Percentiles rank a stretch among this genome's conserved stretches.
These are phyloP conservation scores for Tuber borchii DNA, from an alignment of 495 filamentous ascomycete genomes.

Conservation along the genomic window DNA sequence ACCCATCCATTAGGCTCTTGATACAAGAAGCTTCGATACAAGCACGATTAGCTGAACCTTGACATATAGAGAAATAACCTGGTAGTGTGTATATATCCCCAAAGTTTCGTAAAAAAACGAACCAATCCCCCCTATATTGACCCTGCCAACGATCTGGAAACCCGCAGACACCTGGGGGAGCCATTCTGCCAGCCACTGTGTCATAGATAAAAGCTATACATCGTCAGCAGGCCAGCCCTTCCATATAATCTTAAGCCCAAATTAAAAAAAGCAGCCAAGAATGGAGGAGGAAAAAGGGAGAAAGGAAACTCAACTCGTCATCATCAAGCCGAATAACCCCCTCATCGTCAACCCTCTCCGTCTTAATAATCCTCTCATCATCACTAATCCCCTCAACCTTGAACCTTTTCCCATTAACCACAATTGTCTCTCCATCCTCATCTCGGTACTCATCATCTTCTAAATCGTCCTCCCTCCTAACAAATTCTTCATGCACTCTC, in stretches of 20 bases:
- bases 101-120: neutral
- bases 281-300: neutral
- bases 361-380: constrained; percentile 17
- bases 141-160: neutral
- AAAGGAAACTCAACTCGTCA: constrained; percentile 26
- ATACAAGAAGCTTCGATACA: neutral
- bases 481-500: neutral
- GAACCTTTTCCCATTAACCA: neutral
- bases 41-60: neutral
- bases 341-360: constrained; percentile 22
- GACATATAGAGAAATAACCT: neutral
- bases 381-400: constrained; percentile 10
- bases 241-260: neutral
- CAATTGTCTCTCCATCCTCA: neutral
- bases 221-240: neutral
- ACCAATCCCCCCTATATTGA: neutral
- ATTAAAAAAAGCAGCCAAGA: neutral
- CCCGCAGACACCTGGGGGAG: neutral
- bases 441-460: constrained; percentile 2
- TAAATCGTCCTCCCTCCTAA: neutral
- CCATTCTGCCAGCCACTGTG: neutral
- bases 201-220: neutral
- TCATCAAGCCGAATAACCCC: constrained; percentile 26
- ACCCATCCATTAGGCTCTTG: neutral
- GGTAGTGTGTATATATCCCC: neutral